A percentile compares a stretch with the other conserved stretches of the same genome.
These are phyloP conservation scores for Cucumis melo DNA, from an alignment of 306 rosid species.

Conservation along the genomic window DNA sequence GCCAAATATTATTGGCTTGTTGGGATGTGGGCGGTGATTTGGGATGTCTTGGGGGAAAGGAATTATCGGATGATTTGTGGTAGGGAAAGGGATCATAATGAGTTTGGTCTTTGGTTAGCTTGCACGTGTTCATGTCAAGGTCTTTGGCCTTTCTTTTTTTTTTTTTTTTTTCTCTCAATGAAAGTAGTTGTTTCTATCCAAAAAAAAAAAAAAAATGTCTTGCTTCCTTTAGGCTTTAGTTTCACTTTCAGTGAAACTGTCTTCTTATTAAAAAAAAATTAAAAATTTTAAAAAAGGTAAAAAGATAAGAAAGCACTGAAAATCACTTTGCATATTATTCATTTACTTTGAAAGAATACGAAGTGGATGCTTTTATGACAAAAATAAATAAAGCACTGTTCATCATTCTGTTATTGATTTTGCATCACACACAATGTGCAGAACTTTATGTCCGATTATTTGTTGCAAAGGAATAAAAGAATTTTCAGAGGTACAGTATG, in stretches of 20 bases:
- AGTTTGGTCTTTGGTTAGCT: no score
- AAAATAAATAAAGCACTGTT: background rate
- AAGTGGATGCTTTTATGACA: background rate
- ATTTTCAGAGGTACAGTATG: background rate
- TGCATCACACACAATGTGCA: background rate
- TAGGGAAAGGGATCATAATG: no score
- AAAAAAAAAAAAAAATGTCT: no score
- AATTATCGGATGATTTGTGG: no score
- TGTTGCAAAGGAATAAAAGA: background rate
- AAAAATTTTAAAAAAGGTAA: no score
- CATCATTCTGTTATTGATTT: background rate
- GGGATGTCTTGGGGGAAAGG: no score
- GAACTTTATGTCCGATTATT: background rate
- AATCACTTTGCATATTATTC: background rate
- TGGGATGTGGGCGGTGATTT: no score
- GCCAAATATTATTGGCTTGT: background rate
- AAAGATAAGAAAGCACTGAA: no score
- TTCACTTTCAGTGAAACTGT: background rate
- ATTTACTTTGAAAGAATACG: background rate
- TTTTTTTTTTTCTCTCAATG: no score
- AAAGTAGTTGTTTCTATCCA: no score
- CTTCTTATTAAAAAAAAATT: background rate
- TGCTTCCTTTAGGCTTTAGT: background rate
- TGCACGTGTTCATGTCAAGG: no score
- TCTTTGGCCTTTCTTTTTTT: no score